Evolutionary conservation across 345 rosid genomes (phyloP).

Genomic region (Schrenkiella parvula): DNA sequence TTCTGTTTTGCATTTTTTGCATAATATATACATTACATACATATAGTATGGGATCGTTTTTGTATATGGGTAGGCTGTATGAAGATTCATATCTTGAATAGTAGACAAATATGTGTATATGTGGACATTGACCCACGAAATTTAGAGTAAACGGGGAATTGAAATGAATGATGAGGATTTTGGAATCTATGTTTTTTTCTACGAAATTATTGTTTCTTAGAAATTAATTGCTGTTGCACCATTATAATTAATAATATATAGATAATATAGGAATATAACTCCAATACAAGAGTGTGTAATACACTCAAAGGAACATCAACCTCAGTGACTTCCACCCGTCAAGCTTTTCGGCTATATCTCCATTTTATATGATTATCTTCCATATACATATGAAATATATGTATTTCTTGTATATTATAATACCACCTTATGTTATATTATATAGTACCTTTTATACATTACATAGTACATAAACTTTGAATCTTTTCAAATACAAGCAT

Average conservation of each 20-base stretch:
- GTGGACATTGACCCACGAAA: constrained; percentile 12
- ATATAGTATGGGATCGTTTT: neutral
- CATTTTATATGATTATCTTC: constrained; percentile 19
- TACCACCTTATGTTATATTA: constrained; percentile 4
- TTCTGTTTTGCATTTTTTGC: neutral
- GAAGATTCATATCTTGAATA: constrained; percentile 18
- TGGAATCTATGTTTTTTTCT: constrained; percentile 20
- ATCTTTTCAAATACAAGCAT: neutral
- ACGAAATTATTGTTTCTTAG: constrained; percentile 28
- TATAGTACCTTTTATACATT: neutral
- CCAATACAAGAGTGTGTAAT: constrained; percentile 54
- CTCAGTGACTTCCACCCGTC: constrained; percentile 63
- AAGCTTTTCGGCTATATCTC: constrained; percentile 74
- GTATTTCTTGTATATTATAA: neutral
- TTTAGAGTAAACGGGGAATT: constrained; percentile 1
- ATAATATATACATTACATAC: neutral
- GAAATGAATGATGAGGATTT: constrained; percentile 15
- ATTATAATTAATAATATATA: constrained; percentile 26
- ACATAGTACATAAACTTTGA: neutral
- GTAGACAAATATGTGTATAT: neutral
- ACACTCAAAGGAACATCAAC: constrained; percentile 81
- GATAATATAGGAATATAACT: constrained; percentile 23
- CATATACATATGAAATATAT: constrained; percentile 9
- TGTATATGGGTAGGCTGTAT: neutral
- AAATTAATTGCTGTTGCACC: constrained; percentile 19